Evolutionary conservation across 2,329 filamentous ascomycete species (phyloP).

Genomic region (Trematosphaeria pertusa): DNA sequence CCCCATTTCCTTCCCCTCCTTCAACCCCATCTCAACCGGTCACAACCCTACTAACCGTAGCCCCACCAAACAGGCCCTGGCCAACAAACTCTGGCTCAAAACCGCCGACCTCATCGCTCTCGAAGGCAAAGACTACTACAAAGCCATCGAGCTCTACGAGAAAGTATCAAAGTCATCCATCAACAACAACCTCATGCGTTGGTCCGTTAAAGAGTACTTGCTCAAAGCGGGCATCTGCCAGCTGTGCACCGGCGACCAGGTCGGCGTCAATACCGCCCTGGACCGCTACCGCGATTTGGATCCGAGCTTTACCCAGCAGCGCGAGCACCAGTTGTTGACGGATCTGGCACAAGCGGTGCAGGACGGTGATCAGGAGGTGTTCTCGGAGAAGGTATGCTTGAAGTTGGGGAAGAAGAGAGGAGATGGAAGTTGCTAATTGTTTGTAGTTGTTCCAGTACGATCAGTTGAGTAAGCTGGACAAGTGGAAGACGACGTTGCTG

Average conservation of each 20-base stretch:
- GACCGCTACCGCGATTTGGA: slow-evolving; percentile 78
- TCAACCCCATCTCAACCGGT: slow-evolving; percentile 21
- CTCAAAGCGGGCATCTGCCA: slow-evolving; percentile 94
- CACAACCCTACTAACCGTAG: slow-evolving; percentile 30
- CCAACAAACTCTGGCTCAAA: slow-evolving; percentile 94
- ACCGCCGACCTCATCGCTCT: slow-evolving; percentile 86
- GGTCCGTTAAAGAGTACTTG: slow-evolving; percentile 87
- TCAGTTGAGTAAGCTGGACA: slow-evolving; percentile 90
- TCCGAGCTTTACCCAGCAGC: slow-evolving; percentile 71
- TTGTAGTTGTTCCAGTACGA: slow-evolving; percentile 79
- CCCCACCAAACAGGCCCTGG: slow-evolving; percentile 61
- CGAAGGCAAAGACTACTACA: slow-evolving; percentile 75
- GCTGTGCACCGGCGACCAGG: slow-evolving; percentile 75
- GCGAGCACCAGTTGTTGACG: slow-evolving; percentile 80
- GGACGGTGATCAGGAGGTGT: slow-evolving; percentile 79
- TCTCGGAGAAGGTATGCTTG: slow-evolving; percentile 76
- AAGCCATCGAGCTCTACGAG: slow-evolving; percentile 67
- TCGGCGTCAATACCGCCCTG: slow-evolving; percentile 79
- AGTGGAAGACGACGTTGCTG: slow-evolving; percentile 93
- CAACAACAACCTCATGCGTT: slow-evolving; percentile 75
- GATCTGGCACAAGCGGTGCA: slow-evolving; percentile 80
- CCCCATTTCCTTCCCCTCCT: background rate
- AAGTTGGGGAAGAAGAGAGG: slow-evolving; percentile 26
- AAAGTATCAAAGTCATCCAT: slow-evolving; percentile 79
- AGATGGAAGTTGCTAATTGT: slow-evolving; percentile 8